phyloP scores from a whole-genome alignment of 441 rosid species.

The Pelargonium fulgidum region DNA sequence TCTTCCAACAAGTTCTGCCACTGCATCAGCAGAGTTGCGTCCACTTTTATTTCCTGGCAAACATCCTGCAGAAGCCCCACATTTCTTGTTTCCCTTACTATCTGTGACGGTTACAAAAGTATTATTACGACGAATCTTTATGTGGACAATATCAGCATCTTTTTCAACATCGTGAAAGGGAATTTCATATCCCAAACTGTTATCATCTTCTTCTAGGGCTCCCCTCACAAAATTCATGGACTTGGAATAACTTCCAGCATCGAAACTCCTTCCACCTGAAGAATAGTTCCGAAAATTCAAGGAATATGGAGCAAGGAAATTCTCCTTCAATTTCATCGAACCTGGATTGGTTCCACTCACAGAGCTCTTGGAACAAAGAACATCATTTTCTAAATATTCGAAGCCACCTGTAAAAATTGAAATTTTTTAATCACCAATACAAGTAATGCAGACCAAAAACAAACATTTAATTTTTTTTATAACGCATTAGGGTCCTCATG shows the following conservation, averaged over 20 bases:
- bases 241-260: slow-evolving; percentile 20
- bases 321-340: not conserved
- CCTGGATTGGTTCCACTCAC: not conserved
- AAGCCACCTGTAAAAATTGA: not conserved
- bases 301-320: slow-evolving; percentile 20
- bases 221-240: slow-evolving; percentile 45
- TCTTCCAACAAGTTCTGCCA: slow-evolving; percentile 73
- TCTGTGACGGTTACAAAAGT: slow-evolving; percentile 67
- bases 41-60: slow-evolving; percentile 52
- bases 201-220: slow-evolving; percentile 34
- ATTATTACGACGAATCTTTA: slow-evolving; percentile 59
- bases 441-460: not conserved
- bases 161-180: slow-evolving; percentile 29
- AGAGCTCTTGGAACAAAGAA: not conserved
- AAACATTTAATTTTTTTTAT: not conserved
- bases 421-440: not conserved
- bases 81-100: slow-evolving; percentile 59
- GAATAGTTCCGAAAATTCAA: slow-evolving; percentile 31
- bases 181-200: not conserved
- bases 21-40: slow-evolving; percentile 71
- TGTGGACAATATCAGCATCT: slow-evolving; percentile 57
- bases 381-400: not conserved
- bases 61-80: slow-evolving; percentile 50
- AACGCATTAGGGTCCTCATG: not conserved
- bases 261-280: slow-evolving; percentile 25